Conservation (phyloP, 768 basidiomycete genomes). For the Suillus clintonianus region DNA sequence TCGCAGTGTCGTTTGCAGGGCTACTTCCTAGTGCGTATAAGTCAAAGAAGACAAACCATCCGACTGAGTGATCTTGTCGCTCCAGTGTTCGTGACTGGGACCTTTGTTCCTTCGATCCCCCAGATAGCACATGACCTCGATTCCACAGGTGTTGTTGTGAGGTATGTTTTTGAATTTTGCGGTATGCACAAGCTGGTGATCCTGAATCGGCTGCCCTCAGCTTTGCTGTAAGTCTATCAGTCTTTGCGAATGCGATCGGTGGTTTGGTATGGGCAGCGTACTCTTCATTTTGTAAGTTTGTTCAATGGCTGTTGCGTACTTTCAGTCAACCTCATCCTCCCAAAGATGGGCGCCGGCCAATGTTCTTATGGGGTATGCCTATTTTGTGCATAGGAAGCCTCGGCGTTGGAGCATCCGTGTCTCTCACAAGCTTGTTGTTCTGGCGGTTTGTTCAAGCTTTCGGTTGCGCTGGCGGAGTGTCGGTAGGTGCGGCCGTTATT, state of each 20-base stretch:
- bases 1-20: conserved; percentile 57
- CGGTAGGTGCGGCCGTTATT: conserved; percentile 55
- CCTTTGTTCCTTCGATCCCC: conserved; percentile 40
- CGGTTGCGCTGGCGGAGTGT: conserved; percentile 55
- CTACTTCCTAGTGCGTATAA: conserved; percentile 53
- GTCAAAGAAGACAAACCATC: background rate
- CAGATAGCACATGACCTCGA: conserved; percentile 34
- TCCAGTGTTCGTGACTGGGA: conserved; percentile 29
- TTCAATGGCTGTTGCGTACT: conserved; percentile 7
- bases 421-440: conserved; percentile 51
- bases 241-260: conserved; percentile 31
- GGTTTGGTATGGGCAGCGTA: conserved; percentile 49
- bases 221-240: too few relatives aligned
- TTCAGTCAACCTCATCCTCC: background rate
- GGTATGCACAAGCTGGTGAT: too few relatives aligned
- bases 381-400: conserved; percentile 55
- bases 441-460: conserved; percentile 63
- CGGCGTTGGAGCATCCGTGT: conserved; percentile 50
- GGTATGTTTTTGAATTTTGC: too few relatives aligned
- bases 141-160: conserved; percentile 16
- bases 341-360: conserved; percentile 59
- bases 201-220: too few relatives aligned
- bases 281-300: conserved; percentile 42
- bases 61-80: background rate
- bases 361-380: conserved; percentile 60